phyloP scores from a whole-genome alignment of 441 rosid species.

The Syzygium syzygioides region DNA sequence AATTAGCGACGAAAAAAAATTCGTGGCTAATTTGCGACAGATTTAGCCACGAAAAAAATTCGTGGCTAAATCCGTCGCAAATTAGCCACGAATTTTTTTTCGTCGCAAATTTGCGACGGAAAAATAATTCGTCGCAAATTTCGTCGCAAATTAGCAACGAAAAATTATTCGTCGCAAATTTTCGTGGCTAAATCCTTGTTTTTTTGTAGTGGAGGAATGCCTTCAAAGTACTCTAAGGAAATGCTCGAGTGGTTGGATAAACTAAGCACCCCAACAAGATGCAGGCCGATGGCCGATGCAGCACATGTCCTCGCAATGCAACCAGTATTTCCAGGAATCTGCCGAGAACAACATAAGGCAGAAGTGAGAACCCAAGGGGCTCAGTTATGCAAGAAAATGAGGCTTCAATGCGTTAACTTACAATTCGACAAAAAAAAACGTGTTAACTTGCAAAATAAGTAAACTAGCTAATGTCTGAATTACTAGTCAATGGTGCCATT shows the following conservation, averaged over 20 bases:
- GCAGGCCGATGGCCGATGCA: constrained; percentile 79
- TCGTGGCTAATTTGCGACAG: no score
- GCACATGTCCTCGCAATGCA: constrained; percentile 99
- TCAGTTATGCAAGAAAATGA: constrained; percentile 15
- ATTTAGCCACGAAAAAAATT: no score
- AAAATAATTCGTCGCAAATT: no score
- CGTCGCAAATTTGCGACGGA: no score
- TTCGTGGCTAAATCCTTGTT: no score
- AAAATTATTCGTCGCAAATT: no score
- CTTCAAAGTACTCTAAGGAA: background rate
- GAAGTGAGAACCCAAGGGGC: constrained; percentile 13
- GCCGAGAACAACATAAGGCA: constrained; percentile 31
- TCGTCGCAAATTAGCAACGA: no score
- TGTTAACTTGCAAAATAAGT: background rate
- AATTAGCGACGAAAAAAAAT: no score
- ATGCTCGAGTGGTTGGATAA: background rate
- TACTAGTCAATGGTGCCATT: background rate
- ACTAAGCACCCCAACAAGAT: constrained; percentile 64
- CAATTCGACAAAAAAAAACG: no score
- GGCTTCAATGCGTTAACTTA: background rate
- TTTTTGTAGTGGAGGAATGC: no score
- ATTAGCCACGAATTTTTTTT: no score
- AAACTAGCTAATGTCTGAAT: background rate
- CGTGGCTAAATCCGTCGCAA: no score
- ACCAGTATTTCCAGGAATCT: constrained; percentile 97